Base-by-base conservation (phyloP, 768 basidiomycete genomes). In the Xerocomus brunneocitrinus region DNA sequence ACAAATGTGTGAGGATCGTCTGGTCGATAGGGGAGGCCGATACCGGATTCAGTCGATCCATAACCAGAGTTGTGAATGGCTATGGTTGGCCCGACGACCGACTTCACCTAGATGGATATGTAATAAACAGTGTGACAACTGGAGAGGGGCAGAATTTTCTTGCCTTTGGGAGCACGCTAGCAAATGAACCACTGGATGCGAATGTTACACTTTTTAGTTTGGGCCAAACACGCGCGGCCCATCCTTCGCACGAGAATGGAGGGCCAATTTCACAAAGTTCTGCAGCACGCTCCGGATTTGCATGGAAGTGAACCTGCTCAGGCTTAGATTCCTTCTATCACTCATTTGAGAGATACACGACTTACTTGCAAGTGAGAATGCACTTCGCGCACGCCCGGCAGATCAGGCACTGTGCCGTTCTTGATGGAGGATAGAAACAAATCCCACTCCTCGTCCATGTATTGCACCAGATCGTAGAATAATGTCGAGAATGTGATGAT, bases 181-280 rank as follows among this genome's bases (percentile, higher is more conserved):
- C 49, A 22, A 54, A 54, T 5, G 40, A 13, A 25, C 57, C 57
- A 43, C 53, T 54, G 8, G 49, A 53, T 7, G 3, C 41, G 13
- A 42, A 25, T 1, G 5, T 4, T 14, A 42, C 9, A 8, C 5
- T 27, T 42, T 27, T 19, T 12, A 42, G 41, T 13, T 42, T 27
- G 12, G 57, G 57, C 53, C 57, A 58, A n/a, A 58, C 49, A 12
- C 40, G 52, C 2, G 39, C 32, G 13, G 50, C 44, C 57, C 57
- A 58, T 13, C 48, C 57, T 34, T 31, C 24, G 32, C 19, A 30
- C 5, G 45, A 50, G 34, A n/a, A 43, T 14, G 57, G 49, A n/a
- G 52, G 48, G 2, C 57, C 53, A 16, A 58, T 58, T 6, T 28
- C 47, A 10, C 22, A 22, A 13, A 58, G 53, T 38, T 52, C 59